These are phyloP conservation scores for Fomitopsis betulina DNA, from an alignment of 1,284 basidiomycete species.

Conservation along the genomic window DNA sequence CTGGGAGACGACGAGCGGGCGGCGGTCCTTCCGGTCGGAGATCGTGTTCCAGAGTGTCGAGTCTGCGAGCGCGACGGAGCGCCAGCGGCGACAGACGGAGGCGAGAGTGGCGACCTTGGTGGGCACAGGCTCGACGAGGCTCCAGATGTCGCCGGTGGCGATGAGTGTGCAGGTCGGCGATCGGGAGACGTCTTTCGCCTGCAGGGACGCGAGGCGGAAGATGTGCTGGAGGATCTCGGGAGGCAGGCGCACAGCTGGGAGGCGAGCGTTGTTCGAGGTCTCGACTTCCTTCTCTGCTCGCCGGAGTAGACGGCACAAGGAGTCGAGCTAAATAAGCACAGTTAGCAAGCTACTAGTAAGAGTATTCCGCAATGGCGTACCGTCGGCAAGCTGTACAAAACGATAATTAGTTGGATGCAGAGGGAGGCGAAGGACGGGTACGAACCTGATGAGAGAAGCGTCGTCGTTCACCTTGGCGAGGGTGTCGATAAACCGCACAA, in stretches of 20 bases:
- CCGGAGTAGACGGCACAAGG: not conserved
- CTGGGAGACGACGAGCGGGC: not conserved
- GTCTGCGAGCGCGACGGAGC: not conserved
- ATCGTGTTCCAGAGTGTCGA: not conserved
- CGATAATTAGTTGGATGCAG: not conserved
- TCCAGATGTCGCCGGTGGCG: not conserved
- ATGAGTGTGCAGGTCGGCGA: not conserved
- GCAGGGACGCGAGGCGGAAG: not conserved
- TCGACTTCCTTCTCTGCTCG: not conserved
- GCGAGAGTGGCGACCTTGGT: not conserved
- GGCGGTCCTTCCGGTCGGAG: not conserved
- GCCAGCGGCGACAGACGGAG: not conserved
- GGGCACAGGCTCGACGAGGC: not conserved
- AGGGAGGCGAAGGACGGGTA: not conserved
- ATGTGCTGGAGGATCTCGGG: not conserved
- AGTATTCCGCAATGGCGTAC: not conserved
- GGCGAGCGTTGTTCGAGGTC: not conserved
- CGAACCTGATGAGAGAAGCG: not conserved
- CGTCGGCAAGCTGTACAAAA: not conserved
- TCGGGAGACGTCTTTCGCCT: not conserved
- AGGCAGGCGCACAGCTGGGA: not conserved
- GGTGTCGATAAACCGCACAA: not conserved
- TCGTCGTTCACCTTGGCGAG: not conserved
- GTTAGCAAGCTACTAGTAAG: not conserved
- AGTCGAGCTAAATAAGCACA: not conserved